Evolutionary conservation across 2,329 filamentous ascomycete species (phyloP).

Genomic region (Periconia sp.): DNA sequence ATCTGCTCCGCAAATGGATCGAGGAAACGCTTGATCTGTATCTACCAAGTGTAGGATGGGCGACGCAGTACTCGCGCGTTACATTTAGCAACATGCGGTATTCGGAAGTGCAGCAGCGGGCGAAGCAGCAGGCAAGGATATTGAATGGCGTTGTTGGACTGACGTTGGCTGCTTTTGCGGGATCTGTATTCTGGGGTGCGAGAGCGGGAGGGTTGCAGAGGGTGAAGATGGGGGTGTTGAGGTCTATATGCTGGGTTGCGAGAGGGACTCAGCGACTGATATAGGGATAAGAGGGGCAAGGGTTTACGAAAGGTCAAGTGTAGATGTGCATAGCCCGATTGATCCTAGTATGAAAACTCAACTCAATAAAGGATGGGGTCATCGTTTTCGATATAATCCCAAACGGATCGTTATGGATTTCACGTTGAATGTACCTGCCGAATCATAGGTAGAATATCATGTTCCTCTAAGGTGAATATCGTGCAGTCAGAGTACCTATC

Average conservation of each 20-base stretch:
- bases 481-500: no score
- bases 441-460: no score
- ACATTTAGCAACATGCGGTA: conserved; percentile 95
- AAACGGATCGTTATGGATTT: no score
- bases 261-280: conserved; percentile 25
- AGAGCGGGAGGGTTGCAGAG: conserved; percentile 26
- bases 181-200: conserved; percentile 28
- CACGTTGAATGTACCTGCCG: no score
- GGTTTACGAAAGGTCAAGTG: no score
- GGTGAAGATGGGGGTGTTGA: conserved; percentile 34
- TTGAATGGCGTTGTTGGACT: conserved; percentile 37
- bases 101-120: conserved; percentile 76
- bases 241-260: conserved; percentile 32
- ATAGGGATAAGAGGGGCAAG: conserved; percentile 17
- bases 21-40: conserved; percentile 83
- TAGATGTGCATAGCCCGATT: no score
- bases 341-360: no score
- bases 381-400: no score
- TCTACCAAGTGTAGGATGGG: conserved; percentile 80
- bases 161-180: conserved; percentile 18
- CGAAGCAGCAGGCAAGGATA: conserved; percentile 54
- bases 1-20: conserved; percentile 80
- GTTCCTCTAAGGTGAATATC: no score
- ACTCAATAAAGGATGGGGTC: no score
- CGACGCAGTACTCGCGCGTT: conserved; percentile 89